phyloP scores from a whole-genome alignment of 805 yeast species.

The Yarrowia deformans region DNA sequence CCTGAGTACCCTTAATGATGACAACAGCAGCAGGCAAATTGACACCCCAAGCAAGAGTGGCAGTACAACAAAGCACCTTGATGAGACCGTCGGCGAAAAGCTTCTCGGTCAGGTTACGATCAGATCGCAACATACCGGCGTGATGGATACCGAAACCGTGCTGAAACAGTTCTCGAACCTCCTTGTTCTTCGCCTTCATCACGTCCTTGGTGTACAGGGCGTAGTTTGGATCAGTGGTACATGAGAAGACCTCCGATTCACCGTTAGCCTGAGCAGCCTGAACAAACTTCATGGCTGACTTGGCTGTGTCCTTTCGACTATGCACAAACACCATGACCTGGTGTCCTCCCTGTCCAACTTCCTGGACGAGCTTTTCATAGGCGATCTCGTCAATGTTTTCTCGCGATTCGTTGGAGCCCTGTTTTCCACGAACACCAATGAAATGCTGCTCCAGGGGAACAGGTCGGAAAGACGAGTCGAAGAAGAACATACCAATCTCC shows the following conservation, averaged over 20 bases:
- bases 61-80: conserved; percentile 91
- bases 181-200: conserved; percentile 71
- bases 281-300: conserved; percentile 77
- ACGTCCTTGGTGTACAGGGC: conserved; percentile 63
- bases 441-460: conserved; percentile 90
- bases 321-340: conserved; percentile 98
- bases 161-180: conserved; percentile 77
- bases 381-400: conserved; percentile 78
- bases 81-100: conserved; percentile 86
- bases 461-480: conserved; percentile 92
- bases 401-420: conserved; percentile 71
- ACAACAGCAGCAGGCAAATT: conserved; percentile 98
- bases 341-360: conserved; percentile 65
- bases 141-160: conserved; percentile 93
- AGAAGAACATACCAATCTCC: conserved; percentile 89
- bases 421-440: conserved; percentile 84
- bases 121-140: conserved; percentile 94
- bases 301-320: conserved; percentile 90
- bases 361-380: conserved; percentile 75
- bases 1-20: conserved; percentile 94
- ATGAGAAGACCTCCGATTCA: conserved; percentile 66
- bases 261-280: conserved; percentile 68
- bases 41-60: conserved; percentile 99
- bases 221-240: conserved; percentile 54
- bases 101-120: conserved; percentile 86